Evolutionary conservation across 768 basidiomycete species (phyloP), one percentile per base, ranked within the genome.

Genomic region (Russula foetens): DNA sequence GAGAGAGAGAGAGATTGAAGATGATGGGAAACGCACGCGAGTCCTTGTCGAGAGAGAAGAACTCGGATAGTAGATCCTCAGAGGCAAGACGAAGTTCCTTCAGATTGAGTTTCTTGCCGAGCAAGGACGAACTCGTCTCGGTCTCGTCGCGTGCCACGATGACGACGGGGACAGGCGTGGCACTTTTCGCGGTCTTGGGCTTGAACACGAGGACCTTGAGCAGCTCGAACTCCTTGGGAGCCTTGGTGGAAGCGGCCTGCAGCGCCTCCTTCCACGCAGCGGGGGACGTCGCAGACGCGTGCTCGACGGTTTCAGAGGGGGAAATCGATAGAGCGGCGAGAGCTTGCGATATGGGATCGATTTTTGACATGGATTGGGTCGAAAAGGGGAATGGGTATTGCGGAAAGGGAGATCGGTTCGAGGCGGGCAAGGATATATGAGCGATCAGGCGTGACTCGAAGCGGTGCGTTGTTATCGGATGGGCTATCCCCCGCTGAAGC

Each of bases 161-260:
- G 65, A 98, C 80, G 59, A 98, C 84, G 8, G 93, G 94, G 54
- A 92, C 80, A 1, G 92, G 84, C 31, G 81, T 83, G 7, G 89
- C 90, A 0, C 83, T 81, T 72, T 97, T 97, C n/a, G 93, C 88
- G 2, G 93, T 92, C 74, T 95, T 95, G 33, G 94, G 94, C 71
- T 98, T 98, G 85, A 92, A 96, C 58, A 96, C 86, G 66, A 95
- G 85, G 50, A 88, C 90, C 73, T 93, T 94, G 71, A 89, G 80
- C 67, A 91, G 79, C 71, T 89, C 83, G 69, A 86, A 90, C 17
- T 77, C 76, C 49, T 74, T 75, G 1, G 86, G 85, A 24, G 79
- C 75, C 14, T 79, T 74, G 41, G 79, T 74, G 41, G 79, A 66
- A 53, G 74, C 72, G 7, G 80, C 76, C 62, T 79, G 76, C 67